phyloP scores from a whole-genome alignment of 768 basidiomycete genomes.

The Roridomyces roridus region DNA sequence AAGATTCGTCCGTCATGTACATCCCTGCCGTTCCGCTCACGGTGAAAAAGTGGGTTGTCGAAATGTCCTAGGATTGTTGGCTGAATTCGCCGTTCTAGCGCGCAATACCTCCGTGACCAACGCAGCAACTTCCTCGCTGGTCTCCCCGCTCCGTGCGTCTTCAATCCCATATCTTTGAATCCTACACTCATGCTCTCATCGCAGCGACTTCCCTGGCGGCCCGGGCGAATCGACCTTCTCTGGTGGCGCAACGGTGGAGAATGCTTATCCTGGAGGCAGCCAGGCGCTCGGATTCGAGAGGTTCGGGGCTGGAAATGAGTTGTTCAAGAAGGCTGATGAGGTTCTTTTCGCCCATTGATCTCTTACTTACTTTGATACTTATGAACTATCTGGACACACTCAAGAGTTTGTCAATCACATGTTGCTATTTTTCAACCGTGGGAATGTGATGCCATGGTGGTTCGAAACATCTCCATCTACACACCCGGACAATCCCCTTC shows the following conservation, averaged over 20 bases:
- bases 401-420: no score
- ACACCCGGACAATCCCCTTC: slow-evolving; percentile 15
- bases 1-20: slow-evolving; percentile 62
- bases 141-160: slow-evolving; percentile 54
- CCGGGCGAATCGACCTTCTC: slow-evolving; percentile 53
- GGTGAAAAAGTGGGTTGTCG: slow-evolving; percentile 46
- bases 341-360: slow-evolving; percentile 3
- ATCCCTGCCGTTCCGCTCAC: slow-evolving; percentile 62
- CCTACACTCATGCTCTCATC: background rate
- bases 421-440: no score
- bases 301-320: slow-evolving; percentile 30
- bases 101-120: slow-evolving; percentile 55
- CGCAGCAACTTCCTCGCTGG: slow-evolving; percentile 52
- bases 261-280: slow-evolving; percentile 44
- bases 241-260: slow-evolving; percentile 40
- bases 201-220: slow-evolving; percentile 60
- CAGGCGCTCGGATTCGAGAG: slow-evolving; percentile 50
- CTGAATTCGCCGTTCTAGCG: slow-evolving; percentile 36
- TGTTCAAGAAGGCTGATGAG: slow-evolving; percentile 4
- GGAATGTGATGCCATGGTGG: no score
- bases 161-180: background rate
- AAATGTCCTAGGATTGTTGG: background rate
- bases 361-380: no score
- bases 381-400: no score
- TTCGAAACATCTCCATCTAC: no score